Conservation (phyloP, 176 grass and related monocot genomes). For the Carex myosuroides region DNA sequence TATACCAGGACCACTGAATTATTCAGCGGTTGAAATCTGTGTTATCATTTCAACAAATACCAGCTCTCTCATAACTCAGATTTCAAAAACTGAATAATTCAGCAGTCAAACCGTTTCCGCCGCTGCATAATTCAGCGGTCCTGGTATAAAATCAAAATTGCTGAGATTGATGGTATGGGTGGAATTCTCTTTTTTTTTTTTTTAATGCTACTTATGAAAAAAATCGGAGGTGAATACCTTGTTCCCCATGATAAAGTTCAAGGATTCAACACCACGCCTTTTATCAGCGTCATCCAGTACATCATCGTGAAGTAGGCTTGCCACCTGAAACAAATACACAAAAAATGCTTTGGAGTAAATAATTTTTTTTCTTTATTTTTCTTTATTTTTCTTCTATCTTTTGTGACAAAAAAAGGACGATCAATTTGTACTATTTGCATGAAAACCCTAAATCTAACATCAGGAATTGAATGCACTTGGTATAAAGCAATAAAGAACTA, state of each 20-base stretch:
- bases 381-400: not conserved
- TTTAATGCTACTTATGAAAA: too few relatives aligned
- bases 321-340: constrained; percentile 45
- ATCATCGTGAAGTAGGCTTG: constrained; percentile 97
- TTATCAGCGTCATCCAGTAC: constrained; percentile 97
- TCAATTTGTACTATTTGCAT: not conserved
- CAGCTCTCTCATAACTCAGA: too few relatives aligned
- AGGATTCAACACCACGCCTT: constrained; percentile 77
- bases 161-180: too few relatives aligned
- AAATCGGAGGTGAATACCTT: constrained; percentile 42
- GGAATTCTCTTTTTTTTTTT: too few relatives aligned
- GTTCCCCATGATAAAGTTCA: constrained; percentile 96
- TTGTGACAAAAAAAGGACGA: not conserved
- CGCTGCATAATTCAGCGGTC: too few relatives aligned
- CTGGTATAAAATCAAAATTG: too few relatives aligned
- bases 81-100: too few relatives aligned
- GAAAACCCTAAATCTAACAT: not conserved
- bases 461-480: not conserved
- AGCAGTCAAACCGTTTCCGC: too few relatives aligned
- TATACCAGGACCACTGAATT: too few relatives aligned
- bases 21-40: too few relatives aligned
- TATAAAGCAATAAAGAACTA: not conserved
- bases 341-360: not conserved
- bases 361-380: not conserved
- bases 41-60: too few relatives aligned